Conservation (phyloP, 495 filamentous ascomycete genomes). For the Neurospora africana region DNA sequence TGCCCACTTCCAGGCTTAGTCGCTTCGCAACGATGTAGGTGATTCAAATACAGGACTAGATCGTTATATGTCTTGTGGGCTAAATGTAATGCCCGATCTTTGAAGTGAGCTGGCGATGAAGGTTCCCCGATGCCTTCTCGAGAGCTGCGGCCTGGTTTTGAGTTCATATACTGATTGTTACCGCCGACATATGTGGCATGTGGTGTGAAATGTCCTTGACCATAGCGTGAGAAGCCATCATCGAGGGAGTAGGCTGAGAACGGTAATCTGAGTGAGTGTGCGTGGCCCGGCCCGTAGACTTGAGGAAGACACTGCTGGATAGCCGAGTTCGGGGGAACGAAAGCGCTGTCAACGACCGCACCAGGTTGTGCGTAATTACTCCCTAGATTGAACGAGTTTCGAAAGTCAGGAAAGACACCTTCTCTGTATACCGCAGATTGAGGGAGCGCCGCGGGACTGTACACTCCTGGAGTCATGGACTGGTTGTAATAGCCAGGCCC, state of each 20-base stretch:
- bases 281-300: constrained; percentile 16
- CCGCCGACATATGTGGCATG: constrained; percentile 12
- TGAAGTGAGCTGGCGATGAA: constrained; percentile 49
- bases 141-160: background rate
- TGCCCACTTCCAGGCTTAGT: constrained; percentile 14
- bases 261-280: constrained; percentile 15
- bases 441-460: constrained; percentile 60
- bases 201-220: constrained; percentile 7
- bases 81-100: constrained; percentile 72
- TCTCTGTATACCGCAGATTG: constrained; percentile 68
- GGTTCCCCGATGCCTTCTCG: constrained; percentile 4
- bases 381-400: constrained; percentile 17
- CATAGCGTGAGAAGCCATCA: constrained; percentile 21
- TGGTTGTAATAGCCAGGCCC: constrained; percentile 62
- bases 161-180: constrained; percentile 11
- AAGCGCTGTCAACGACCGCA: constrained; percentile 23
- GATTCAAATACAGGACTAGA: constrained; percentile 65
- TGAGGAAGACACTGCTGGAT: constrained; percentile 16
- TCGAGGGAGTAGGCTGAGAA: constrained; percentile 20
- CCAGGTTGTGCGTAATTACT: constrained; percentile 23
- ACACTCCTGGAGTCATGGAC: constrained; percentile 55
- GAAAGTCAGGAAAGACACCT: constrained; percentile 43
- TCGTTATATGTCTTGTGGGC: constrained; percentile 85
- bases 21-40: constrained; percentile 28
- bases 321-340: constrained; percentile 19